Conservation (phyloP, 176 grass and related monocot species). For the Pontederia paniculata region DNA sequence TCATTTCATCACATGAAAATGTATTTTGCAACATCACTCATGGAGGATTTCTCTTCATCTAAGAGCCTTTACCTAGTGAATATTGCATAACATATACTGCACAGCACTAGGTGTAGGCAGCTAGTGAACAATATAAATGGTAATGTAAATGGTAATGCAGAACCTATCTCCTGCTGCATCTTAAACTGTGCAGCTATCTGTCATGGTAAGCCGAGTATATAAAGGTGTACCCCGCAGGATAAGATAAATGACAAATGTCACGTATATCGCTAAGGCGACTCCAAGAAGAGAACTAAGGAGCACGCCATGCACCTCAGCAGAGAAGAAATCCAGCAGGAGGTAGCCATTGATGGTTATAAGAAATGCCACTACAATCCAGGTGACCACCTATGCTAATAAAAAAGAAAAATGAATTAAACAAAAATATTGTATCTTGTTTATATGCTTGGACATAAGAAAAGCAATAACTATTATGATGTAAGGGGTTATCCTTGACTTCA, state of each 20-base stretch:
- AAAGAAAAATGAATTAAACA: constrained; percentile 11
- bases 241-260: constrained; percentile 70
- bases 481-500: background rate
- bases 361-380: constrained; percentile 72
- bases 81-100: no score
- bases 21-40: no score
- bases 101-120: no score
- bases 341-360: constrained; percentile 93
- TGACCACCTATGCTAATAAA: constrained; percentile 35
- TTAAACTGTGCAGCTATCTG: background rate
- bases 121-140: no score
- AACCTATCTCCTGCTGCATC: no score
- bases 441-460: no score
- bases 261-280: constrained; percentile 37
- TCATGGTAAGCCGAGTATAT: constrained; percentile 38
- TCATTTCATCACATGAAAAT: no score
- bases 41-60: no score
- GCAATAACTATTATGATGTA: no score
- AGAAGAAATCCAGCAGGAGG: constrained; percentile 70
- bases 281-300: constrained; percentile 59
- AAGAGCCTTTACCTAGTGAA: no score
- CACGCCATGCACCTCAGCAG: constrained; percentile 43
- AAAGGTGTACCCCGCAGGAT: constrained; percentile 37
- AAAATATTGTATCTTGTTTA: background rate
- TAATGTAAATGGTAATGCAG: no score